phyloP scores from a whole-genome alignment of 768 basidiomycete genomes.

The Hysterangium stoloniferum region DNA sequence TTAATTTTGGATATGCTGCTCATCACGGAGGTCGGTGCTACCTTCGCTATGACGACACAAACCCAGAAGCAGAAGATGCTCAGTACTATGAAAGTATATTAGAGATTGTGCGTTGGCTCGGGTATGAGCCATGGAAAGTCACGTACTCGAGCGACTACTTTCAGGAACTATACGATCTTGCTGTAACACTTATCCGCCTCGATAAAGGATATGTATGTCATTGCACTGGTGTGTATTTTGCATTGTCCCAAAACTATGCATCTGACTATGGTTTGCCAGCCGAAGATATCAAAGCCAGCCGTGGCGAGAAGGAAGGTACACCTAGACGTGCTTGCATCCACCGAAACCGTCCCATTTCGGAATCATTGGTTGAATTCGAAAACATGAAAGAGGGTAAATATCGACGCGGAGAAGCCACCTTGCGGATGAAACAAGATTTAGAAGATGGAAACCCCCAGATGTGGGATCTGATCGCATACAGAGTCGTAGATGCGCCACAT shows the following conservation, averaged over 20 bases:
- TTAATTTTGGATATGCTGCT: constrained; percentile 98
- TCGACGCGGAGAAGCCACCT: constrained; percentile 81
- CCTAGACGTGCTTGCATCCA: constrained; percentile 82
- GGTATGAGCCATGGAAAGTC: constrained; percentile 97
- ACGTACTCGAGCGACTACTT: constrained; percentile 99
- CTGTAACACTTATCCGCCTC: constrained; percentile 78
- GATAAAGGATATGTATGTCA: constrained; percentile 95
- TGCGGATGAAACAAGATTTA: constrained; percentile 97
- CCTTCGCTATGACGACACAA: constrained; percentile 95
- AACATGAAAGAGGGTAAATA: constrained; percentile 90
- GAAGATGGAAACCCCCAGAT: constrained; percentile 93
- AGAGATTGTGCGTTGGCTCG: constrained; percentile 93
- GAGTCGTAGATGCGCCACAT: constrained; percentile 84
- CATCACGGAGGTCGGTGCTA: constrained; percentile 90
- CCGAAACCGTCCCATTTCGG: constrained; percentile 74
- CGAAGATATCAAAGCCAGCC: constrained; percentile 84
- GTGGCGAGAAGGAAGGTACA: constrained; percentile 77
- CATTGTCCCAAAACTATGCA: neutral
- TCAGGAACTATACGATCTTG: constrained; percentile 75
- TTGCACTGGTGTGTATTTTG: constrained; percentile 70
- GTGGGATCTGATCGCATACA: constrained; percentile 98
- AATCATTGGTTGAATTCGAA: constrained; percentile 83
- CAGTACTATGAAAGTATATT: constrained; percentile 94
- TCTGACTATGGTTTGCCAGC: constrained; percentile 36
- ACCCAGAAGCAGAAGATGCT: constrained; percentile 96